These are phyloP conservation scores for Austroboletus eburneus DNA, from an alignment of 768 basidiomycete species.

Conservation along the genomic window DNA sequence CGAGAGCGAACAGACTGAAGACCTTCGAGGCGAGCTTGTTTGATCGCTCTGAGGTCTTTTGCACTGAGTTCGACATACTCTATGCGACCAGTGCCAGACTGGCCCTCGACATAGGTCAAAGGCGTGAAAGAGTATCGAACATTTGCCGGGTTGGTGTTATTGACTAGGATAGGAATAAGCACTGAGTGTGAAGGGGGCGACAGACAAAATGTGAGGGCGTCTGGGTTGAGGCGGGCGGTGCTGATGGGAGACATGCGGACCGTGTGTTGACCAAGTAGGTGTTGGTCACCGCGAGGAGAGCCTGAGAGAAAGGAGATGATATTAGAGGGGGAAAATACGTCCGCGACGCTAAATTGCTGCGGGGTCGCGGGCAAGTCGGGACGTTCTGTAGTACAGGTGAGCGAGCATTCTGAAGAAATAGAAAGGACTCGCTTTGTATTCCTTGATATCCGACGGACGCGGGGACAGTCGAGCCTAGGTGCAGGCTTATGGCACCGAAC, in stretches of 20 bases:
- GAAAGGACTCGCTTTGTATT: conserved; percentile 30
- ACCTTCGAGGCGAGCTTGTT: conserved; percentile 51
- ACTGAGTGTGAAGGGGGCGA: conserved; percentile 48
- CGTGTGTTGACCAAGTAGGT: conserved; percentile 83
- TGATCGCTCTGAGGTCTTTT: conserved; percentile 66
- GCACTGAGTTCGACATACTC: conserved; percentile 53
- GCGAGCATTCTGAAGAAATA: background rate
- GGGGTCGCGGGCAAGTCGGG: conserved; percentile 40
- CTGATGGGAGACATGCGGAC: conserved; percentile 92
- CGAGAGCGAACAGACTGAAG: conserved; percentile 43
- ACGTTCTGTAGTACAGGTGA: conserved; percentile 24
- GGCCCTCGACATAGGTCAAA: conserved; percentile 45
- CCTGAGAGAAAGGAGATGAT: conserved; percentile 41
- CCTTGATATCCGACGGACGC: conserved; percentile 14
- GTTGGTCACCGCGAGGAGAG: conserved; percentile 42
- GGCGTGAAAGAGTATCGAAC: conserved; percentile 73
- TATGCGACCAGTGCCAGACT: conserved; percentile 39
- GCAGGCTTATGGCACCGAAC: conserved; percentile 67
- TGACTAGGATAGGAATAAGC: conserved; percentile 80
- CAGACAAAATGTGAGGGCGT: conserved; percentile 70
- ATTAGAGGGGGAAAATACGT: conserved; percentile 49
- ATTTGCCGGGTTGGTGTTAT: conserved; percentile 76
- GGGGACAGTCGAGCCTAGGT: conserved; percentile 34
- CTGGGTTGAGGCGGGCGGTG: conserved; percentile 85
- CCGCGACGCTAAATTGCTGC: conserved; percentile 44